phyloP scores from a whole-genome alignment of 2,329 filamentous ascomycete genomes.

The Lasiodiplodia sp. region DNA sequence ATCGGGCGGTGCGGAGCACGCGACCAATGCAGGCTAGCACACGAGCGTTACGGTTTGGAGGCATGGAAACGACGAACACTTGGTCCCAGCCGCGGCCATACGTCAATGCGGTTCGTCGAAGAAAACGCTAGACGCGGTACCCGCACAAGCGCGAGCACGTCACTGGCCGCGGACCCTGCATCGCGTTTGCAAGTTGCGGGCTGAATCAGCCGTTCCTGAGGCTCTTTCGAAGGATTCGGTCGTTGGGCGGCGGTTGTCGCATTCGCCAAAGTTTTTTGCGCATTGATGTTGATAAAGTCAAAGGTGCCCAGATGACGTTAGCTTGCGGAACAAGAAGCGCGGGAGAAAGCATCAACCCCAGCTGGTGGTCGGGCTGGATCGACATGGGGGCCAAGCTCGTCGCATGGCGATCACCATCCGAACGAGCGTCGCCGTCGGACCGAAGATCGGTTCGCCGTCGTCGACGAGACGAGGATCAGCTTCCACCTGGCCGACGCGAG shows the following conservation, averaged over 20 bases:
- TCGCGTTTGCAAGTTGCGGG: background rate
- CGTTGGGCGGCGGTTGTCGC: background rate
- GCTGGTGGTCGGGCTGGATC: background rate
- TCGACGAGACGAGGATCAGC: background rate
- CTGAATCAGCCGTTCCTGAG: background rate
- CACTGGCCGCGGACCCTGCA: background rate
- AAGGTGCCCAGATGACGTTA: background rate
- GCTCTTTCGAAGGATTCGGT: background rate
- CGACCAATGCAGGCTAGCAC: background rate
- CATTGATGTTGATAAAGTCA: background rate
- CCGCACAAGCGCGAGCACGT: conserved; percentile 12
- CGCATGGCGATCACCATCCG: background rate
- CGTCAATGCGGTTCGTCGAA: background rate
- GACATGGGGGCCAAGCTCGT: conserved; percentile 7
- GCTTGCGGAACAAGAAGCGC: background rate
- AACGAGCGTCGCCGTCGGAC: background rate
- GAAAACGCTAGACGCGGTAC: background rate
- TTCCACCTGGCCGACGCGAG: background rate
- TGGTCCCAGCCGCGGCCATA: background rate
- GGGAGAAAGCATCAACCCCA: background rate
- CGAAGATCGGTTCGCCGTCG: conserved; percentile 6
- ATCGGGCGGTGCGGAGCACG: background rate
- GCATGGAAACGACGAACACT: background rate
- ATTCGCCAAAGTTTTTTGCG: background rate
- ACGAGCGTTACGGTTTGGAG: background rate